A percentile compares a stretch with the other conserved stretches of the same genome.
Evolutionary conservation across 768 basidiomycete genomes (phyloP).

Genomic region (Leccinum pellstonianum): DNA sequence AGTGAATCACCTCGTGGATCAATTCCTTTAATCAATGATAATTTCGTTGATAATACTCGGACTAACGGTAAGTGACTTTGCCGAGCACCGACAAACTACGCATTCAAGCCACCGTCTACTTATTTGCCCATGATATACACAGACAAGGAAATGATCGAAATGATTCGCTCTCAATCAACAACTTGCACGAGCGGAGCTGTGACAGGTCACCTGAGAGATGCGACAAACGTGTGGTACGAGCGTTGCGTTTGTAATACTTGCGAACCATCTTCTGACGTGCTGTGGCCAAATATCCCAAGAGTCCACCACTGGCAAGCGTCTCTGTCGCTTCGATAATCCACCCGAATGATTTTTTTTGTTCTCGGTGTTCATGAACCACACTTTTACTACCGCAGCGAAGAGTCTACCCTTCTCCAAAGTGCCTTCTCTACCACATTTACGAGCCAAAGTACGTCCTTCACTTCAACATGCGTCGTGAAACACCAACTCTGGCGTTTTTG

Average conservation of each 20-base stretch:
- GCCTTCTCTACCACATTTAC: not conserved
- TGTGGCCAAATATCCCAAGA: slow-evolving; percentile 1
- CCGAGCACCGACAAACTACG: slow-evolving; percentile 19
- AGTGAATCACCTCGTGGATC: slow-evolving; percentile 29
- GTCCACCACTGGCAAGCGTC: not conserved
- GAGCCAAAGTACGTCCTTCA: slow-evolving; percentile 3
- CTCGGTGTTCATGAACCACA: slow-evolving; percentile 1
- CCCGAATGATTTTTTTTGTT: slow-evolving; percentile 3
- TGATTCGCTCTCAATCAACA: slow-evolving; percentile 1
- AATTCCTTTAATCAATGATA: slow-evolving; percentile 19
- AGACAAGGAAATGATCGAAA: slow-evolving; percentile 14
- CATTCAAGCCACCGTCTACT: slow-evolving; percentile 13
- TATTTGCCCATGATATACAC: slow-evolving; percentile 12
- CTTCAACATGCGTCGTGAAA: slow-evolving; percentile 6
- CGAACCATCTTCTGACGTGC: slow-evolving; percentile 10
- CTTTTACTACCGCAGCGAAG: not conserved
- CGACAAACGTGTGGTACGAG: slow-evolving; percentile 18
- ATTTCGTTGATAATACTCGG: slow-evolving; percentile 14
- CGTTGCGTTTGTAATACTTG: slow-evolving; percentile 12
- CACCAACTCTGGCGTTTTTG: not conserved
- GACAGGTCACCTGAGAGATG: slow-evolving; percentile 12
- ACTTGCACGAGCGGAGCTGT: slow-evolving; percentile 6
- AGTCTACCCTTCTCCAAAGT: slow-evolving; percentile 1
- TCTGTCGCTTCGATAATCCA: not conserved
- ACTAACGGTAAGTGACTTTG: slow-evolving; percentile 16